Evolutionary conservation across 192 early-diverging fungal species (phyloP).

Genomic region (Umbelopsis vinacea): DNA sequence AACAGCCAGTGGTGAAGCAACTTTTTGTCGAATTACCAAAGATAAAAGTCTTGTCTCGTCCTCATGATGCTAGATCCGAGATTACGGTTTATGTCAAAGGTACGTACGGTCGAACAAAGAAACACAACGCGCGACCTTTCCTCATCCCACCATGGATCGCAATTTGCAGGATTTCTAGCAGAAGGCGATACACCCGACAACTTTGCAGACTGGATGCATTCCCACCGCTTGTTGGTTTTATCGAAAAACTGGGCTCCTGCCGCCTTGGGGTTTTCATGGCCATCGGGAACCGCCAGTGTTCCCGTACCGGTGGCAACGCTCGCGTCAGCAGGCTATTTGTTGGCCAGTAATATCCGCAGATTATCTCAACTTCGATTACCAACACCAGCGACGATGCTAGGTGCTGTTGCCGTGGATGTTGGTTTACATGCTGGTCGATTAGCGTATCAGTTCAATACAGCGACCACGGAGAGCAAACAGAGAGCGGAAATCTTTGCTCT

Average conservation of each 20-base stretch:
- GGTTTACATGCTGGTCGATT: slow-evolving; percentile 34
- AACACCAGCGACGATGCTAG: slow-evolving; percentile 30
- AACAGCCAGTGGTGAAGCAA: slow-evolving; percentile 22
- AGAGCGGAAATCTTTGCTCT: slow-evolving; percentile 38
- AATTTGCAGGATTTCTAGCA: slow-evolving; percentile 33
- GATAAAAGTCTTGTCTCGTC: slow-evolving; percentile 31
- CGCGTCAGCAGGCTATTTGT: slow-evolving; percentile 29
- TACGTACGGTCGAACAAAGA: neutral
- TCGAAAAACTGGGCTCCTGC: slow-evolving; percentile 31
- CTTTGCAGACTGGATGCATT: slow-evolving; percentile 44
- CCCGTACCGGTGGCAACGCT: slow-evolving; percentile 37
- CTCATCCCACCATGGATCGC: neutral
- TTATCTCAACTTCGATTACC: slow-evolving; percentile 29
- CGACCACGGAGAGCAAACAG: slow-evolving; percentile 33
- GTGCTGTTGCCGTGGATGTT: slow-evolving; percentile 33
- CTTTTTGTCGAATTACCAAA: slow-evolving; percentile 32
- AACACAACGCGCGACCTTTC: neutral
- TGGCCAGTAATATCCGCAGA: slow-evolving; percentile 13
- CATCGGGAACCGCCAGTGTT: slow-evolving; percentile 34
- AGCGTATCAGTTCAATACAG: slow-evolving; percentile 34
- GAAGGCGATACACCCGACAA: slow-evolving; percentile 42
- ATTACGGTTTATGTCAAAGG: slow-evolving; percentile 45
- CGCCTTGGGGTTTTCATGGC: slow-evolving; percentile 43
- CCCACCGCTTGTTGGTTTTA: slow-evolving; percentile 34
- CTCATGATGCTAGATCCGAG: slow-evolving; percentile 21